Conservation (phyloP, 2,329 filamentous ascomycete genomes). For the Dryadomyces quercus-mongolicae region DNA sequence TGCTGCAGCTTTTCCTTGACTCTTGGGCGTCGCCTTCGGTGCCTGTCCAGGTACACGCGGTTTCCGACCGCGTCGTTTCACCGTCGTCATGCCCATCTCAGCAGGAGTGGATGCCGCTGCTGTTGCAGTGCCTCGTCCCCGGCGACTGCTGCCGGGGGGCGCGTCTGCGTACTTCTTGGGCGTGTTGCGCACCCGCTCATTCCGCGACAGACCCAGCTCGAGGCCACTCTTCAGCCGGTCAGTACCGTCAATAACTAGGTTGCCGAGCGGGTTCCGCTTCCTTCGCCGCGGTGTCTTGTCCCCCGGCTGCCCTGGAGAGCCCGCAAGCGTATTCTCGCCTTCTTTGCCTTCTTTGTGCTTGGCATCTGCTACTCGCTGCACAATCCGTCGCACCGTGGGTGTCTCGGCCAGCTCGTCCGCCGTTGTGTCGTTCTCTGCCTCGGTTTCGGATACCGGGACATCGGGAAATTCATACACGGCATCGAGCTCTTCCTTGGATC, state of each 20-base stretch:
- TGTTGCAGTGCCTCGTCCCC: neutral
- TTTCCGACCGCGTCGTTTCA: neutral
- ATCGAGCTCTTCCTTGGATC: conserved; percentile 3
- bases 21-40: too few relatives aligned
- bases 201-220: conserved; percentile 37
- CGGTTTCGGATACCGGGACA: neutral
- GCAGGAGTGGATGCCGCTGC: neutral
- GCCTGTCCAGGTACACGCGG: neutral
- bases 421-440: neutral
- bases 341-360: neutral
- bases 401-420: neutral
- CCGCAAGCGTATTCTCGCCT: neutral
- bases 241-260: conserved; percentile 10
- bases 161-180: conserved; percentile 6
- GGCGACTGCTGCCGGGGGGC: neutral
- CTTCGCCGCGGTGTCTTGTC: conserved; percentile 1
- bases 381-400: neutral
- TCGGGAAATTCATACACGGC: conserved; percentile 14
- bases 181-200: conserved; percentile 10
- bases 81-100: neutral
- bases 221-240: conserved; percentile 37
- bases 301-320: neutral
- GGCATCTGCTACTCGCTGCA: neutral
- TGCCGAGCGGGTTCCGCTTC: conserved; percentile 8
- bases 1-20: neutral